These are phyloP conservation scores for Kwoniella shandongensis DNA, from an alignment of 768 basidiomycete species.

Conservation along the genomic window DNA sequence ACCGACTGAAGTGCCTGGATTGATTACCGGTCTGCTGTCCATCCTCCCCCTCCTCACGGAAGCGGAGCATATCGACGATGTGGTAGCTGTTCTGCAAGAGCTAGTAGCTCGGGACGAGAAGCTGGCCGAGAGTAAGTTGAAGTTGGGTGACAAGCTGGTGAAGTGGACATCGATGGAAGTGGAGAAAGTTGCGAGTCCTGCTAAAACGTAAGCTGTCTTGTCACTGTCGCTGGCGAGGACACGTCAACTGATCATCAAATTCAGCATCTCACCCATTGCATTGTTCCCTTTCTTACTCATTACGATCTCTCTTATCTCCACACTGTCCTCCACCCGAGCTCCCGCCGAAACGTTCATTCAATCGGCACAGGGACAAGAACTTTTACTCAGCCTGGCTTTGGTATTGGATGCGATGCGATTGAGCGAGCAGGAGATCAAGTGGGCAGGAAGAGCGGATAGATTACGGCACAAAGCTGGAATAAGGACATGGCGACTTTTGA, in stretches of 20 bases:
- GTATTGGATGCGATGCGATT: slow-evolving; percentile 42
- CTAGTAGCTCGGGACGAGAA: slow-evolving; percentile 42
- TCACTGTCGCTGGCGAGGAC: background rate
- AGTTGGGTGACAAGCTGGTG: slow-evolving; percentile 65
- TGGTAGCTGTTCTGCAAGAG: slow-evolving; percentile 34
- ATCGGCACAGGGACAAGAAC: slow-evolving; percentile 32
- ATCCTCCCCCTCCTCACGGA: slow-evolving; percentile 29
- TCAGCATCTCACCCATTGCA: slow-evolving; percentile 30
- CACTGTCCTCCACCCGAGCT: slow-evolving; percentile 26
- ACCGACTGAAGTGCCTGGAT: slow-evolving; percentile 23
- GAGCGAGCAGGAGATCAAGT: slow-evolving; percentile 24
- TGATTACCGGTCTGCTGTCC: slow-evolving; percentile 28
- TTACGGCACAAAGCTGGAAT: slow-evolving; percentile 30
- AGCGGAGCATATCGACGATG: slow-evolving; percentile 33
- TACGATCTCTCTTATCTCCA: slow-evolving; percentile 28
- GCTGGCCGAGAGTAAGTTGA: slow-evolving; percentile 57
- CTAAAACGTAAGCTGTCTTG: slow-evolving; percentile 61
- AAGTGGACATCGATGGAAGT: slow-evolving; percentile 75
- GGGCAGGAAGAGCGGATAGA: slow-evolving; percentile 27
- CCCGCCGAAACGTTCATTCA: slow-evolving; percentile 21
- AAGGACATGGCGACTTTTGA: slow-evolving; percentile 35
- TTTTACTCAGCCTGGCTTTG: slow-evolving; percentile 38
- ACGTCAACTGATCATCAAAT: background rate
- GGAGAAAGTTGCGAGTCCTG: slow-evolving; percentile 60
- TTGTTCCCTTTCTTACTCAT: slow-evolving; percentile 38